Base-by-base conservation (phyloP, 371 early-diverging fungal species). In the Syncephalastrum sp. region DNA sequence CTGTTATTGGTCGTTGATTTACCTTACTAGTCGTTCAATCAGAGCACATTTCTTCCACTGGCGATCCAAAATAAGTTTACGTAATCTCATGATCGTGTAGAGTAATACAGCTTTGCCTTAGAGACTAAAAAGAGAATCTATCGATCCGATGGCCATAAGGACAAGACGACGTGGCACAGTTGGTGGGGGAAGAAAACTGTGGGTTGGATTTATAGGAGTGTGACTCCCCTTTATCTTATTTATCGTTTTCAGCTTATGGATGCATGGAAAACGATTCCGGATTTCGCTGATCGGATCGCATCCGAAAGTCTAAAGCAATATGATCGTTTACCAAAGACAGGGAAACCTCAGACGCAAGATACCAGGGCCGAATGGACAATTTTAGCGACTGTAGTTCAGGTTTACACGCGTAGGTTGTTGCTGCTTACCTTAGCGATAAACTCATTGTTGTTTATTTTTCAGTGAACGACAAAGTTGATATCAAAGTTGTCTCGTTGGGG, bases 331-430 rank as follows among this genome's bases (percentile, higher is more conserved):
- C 82, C 87, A 5, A 89, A 88, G 58, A 74, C 82, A 33, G 93
- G 92, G 10, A 91, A 91, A 60, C 92, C 93, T 3, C 41, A 65
- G 25, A 12, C 64, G 24, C 82, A 65, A 50, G 65, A 45, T 27
- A 59, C 56, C 43, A 82, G 84, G 56, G 79, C 77, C 15, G 93
- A 92, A 60, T 94, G 93, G 94, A 92, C 94, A 0, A 88, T 93
- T 1, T 76, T 94, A 14, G 91, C 92, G 0, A 92, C 89, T 2
- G 85, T 94, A 51, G 85, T 90, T 7, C 45, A 64, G 57, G 66
- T 70, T 46, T 61, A 65, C 47, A 42, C 48, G 25, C 45, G 68
- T 64, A 61, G 54, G 24, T 43, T 25, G 46, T 47, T 17, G n/a
- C 24, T 33, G 38, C 10, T 41, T 58, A 13, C 16, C 47, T 58